Percentiles rank a stretch among this genome's conserved stretches.
phyloP scores from a whole-genome alignment of 208 protist genomes.

The Crithidia thermophila region DNA sequence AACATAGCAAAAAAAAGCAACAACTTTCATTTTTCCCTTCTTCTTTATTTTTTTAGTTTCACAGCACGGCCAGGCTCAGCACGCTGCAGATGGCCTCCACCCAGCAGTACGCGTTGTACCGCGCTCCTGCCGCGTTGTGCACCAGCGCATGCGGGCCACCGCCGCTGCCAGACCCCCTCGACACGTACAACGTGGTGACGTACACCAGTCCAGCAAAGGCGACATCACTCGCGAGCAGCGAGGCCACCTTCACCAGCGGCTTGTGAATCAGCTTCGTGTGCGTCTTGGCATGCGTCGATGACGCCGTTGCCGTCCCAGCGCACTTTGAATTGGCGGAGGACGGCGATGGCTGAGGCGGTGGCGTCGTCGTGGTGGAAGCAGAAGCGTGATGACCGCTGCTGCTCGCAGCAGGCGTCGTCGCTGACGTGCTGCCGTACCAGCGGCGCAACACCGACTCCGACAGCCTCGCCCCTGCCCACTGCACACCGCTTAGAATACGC shows the following conservation, averaged over 20 bases:
- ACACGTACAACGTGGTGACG: conserved; percentile 10
- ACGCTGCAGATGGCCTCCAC: conserved; percentile 9
- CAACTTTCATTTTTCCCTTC: neutral
- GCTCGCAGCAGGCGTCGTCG: neutral
- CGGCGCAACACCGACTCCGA: conserved; percentile 10
- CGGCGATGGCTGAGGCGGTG: neutral
- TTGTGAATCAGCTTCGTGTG: neutral
- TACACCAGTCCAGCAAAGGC: conserved; percentile 16
- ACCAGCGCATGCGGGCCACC: conserved; percentile 5
- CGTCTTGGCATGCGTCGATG: neutral
- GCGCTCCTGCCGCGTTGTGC: conserved; percentile 7
- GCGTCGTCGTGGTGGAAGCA: neutral
- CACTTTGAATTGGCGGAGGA: too few species aligned
- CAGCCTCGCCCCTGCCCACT: neutral
- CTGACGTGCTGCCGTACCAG: conserved; percentile 2
- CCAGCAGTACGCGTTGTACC: conserved; percentile 32
- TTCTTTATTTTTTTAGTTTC: neutral
- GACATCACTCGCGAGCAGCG: conserved; percentile 11
- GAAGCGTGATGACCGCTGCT: too few species aligned
- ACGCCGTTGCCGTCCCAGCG: neutral
- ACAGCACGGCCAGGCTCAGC: neutral
- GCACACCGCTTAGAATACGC: conserved; percentile 2
- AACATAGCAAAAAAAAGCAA: too few species aligned
- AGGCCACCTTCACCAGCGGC: neutral
- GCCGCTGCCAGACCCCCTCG: neutral